phyloP scores from a whole-genome alignment of 1,284 basidiomycete genomes.

The Cerioporus squamosus region DNA sequence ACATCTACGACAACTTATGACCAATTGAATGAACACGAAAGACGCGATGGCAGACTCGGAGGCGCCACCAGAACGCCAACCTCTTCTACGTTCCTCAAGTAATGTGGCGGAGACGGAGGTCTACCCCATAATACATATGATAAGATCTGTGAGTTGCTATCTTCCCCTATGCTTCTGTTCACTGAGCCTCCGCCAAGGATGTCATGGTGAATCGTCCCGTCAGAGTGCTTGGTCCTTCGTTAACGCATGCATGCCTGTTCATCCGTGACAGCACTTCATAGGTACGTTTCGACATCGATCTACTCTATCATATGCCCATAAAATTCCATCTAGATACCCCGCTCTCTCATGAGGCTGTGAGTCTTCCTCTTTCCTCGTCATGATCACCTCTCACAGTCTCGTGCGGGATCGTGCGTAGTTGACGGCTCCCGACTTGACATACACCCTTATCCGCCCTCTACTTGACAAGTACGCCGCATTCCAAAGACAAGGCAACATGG shows the following conservation, averaged over 20 bases:
- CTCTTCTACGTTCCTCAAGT: slow-evolving; percentile 43
- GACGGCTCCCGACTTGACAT: slow-evolving; percentile 82
- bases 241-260: background rate
- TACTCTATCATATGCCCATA: slow-evolving; percentile 9
- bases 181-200: slow-evolving; percentile 47
- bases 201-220: slow-evolving; percentile 49
- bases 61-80: slow-evolving; percentile 33
- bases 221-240: background rate
- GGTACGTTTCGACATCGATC: slow-evolving; percentile 41
- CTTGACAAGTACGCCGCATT: slow-evolving; percentile 73
- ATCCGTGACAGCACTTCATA: slow-evolving; percentile 57
- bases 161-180: background rate
- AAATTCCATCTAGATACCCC: slow-evolving; percentile 62
- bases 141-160: slow-evolving; percentile 52
- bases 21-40: slow-evolving; percentile 11
- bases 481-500: slow-evolving; percentile 68
- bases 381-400: background rate
- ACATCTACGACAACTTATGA: background rate
- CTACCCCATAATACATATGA: slow-evolving; percentile 76
- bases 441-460: slow-evolving; percentile 80
- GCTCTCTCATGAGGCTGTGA: slow-evolving; percentile 72
- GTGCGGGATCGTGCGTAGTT: slow-evolving; percentile 48
- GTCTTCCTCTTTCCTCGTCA: slow-evolving; percentile 20
- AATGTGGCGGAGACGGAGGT: slow-evolving; percentile 60
- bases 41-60: slow-evolving; percentile 18